Base-by-base conservation (phyloP, 2,329 filamentous ascomycete species). In the Xylariomycetidae sp. region DNA sequence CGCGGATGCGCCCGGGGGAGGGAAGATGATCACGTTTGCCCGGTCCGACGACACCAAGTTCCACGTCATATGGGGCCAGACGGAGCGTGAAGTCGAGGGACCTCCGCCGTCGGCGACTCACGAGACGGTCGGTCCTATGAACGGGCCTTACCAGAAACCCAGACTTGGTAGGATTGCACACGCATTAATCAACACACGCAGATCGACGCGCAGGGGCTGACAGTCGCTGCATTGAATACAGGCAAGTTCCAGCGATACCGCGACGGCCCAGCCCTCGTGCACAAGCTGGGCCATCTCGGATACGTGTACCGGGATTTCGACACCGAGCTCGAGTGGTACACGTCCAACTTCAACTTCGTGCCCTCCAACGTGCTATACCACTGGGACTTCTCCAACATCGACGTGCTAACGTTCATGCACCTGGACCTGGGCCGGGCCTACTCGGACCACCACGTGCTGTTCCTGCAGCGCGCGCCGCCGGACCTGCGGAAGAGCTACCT, bases 401-500 rank as follows among this genome's bases (percentile, higher is more conserved):
- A 48, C 23, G 42, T 48, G 13, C 34, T 45, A 6, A 37, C 32
- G 1, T 77, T 77, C 49, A 49, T 66, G 26, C 73, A 75, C 40
- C 58, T 77, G 13, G 72, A 76, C 39, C 55, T 66, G 1, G 73
- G 72, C 0, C 48, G 57, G 0, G 56, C 59, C 1, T 66, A 63
- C 37, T 63, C 66, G 0, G 73, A 77, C 44, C 73, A 78, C 42
- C 73, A 78, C 44, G 59, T 55, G 2, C 66, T 77, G 36, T 76
- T 76, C 58, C 59, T 76, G 42, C 40, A 41, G 18, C 37, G 42
- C 16, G 42, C 46, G 8, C 34, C 41, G 8, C 42, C 43, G 18
- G 42, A 41, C 22, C 36, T 43, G 16, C 42, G 40, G 36, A 46
- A 40, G 36, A 45, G 42, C 0, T 69, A 74, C 44, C 58, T 77